Evolutionary conservation across 2,329 filamentous ascomycete species (phyloP), one percentile per base, ranked within the genome.

Genomic region (Aspergillus sp.): DNA sequence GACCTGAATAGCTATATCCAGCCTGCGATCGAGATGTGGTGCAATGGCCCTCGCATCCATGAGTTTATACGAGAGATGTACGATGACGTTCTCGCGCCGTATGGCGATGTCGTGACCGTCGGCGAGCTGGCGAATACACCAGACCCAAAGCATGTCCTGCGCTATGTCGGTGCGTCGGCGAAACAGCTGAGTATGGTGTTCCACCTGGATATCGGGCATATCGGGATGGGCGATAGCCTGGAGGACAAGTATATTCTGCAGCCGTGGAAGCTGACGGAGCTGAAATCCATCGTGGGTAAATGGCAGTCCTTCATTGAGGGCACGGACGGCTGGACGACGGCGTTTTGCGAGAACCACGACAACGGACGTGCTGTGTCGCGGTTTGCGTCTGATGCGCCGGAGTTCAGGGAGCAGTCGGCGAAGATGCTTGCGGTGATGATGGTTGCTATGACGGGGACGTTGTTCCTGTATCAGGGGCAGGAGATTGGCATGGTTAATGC

Each of bases 131-230:
- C 84, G 70, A 70, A 7, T 75, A 78, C 51, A 69, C 74, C 13
- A 15, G 85, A 89, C 55, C 82, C 83, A 8, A 72, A 79, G 6
- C 79, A 82, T 48, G 77, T 84, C 1, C 63, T 85, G 13, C 73
- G 75, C 12, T 79, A 79, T 8, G 85, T 89, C 2, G 77, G 50
- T 76, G 81, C 27, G 76, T 79, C 30, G 84, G 81, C 81, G 42
- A 84, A 86, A 61, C 75, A 89, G 66, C 72, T 89, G 40, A 85
- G 82, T 68, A 89, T 90, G 86, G 86, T 89, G 24, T 89, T 90
- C 71, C 20, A 27, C 5, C 17, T 51, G 22, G 49, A 30, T 9
- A 34, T 42, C n/a, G 49, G 20, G 5, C 20, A n/a, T 20, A 13
- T 42, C 34, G 34, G 34, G 12, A 37, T 37, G 34, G 34, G 34